Evolutionary conservation across 768 basidiomycete species (phyloP).

Genomic region (Calocera cornea): DNA sequence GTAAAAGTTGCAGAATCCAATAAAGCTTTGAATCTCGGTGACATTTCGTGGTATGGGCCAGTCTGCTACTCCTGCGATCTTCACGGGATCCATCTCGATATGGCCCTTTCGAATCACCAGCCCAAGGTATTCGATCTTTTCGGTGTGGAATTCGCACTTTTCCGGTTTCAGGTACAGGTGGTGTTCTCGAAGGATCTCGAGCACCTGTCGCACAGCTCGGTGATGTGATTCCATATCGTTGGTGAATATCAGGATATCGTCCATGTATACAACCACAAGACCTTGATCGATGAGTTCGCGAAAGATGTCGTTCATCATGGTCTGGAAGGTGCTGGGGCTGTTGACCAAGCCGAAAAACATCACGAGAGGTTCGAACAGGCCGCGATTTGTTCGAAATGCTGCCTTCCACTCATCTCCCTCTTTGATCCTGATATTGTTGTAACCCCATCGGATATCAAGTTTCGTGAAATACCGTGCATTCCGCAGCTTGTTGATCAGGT

Average conservation of each 20-base stretch:
- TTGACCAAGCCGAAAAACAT: too few relatives aligned
- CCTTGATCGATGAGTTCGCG: background rate
- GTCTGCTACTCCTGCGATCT: constrained; percentile 27
- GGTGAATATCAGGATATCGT: background rate
- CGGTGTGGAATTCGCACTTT: constrained; percentile 16
- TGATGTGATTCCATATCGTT: background rate
- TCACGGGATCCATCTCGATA: constrained; percentile 29
- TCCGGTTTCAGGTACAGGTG: constrained; percentile 24
- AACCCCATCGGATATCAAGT: too few relatives aligned
- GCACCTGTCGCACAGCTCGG: background rate
- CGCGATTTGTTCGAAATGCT: too few relatives aligned
- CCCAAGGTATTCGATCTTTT: constrained; percentile 32
- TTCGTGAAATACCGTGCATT: too few relatives aligned
- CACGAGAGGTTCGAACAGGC: too few relatives aligned
- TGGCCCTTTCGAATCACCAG: constrained; percentile 25
- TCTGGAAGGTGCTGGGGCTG: too few relatives aligned
- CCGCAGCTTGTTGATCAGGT: too few relatives aligned
- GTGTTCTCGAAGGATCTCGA: constrained; percentile 5
- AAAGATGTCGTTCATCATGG: too few relatives aligned
- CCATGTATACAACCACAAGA: background rate
- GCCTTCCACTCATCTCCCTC: too few relatives aligned
- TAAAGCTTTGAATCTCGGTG: constrained; percentile 29
- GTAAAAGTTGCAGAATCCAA: constrained; percentile 37
- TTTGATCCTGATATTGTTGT: too few relatives aligned
- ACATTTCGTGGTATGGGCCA: constrained; percentile 28